Evolutionary conservation across 164 flowering plant genomes (phyloP).

Genomic region (Litsea cubeba): DNA sequence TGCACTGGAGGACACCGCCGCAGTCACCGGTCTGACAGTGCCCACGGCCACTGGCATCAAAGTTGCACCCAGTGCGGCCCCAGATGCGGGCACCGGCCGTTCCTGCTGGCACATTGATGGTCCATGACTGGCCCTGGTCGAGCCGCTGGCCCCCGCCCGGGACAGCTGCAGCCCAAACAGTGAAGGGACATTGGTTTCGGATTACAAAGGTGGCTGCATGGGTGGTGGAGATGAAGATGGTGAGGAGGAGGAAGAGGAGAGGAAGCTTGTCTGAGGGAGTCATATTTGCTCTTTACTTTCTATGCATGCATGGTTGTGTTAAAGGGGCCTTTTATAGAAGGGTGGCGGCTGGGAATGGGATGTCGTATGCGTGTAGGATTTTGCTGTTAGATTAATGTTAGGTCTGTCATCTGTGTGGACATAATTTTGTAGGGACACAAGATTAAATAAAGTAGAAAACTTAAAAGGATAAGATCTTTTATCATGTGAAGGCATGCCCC

Average conservation of each 20-base stretch:
- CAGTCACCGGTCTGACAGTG: constrained; percentile 36
- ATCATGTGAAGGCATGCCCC: too few species aligned
- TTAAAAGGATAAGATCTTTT: too few species aligned
- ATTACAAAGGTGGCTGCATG: constrained; percentile 19
- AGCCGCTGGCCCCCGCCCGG: constrained; percentile 31
- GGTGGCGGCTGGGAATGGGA: too few species aligned
- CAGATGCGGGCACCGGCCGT: constrained; percentile 27
- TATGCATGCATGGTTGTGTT: too few species aligned
- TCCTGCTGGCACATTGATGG: constrained; percentile 10
- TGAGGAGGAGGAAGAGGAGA: background rate
- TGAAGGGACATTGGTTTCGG: constrained; percentile 16
- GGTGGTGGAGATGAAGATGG: background rate
- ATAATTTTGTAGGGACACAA: too few species aligned
- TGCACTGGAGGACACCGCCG: constrained; percentile 25
- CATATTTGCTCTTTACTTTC: too few species aligned
- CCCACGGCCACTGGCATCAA: constrained; percentile 28
- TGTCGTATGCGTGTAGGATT: too few species aligned
- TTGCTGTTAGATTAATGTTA: too few species aligned
- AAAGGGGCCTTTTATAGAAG: too few species aligned
- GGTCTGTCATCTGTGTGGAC: too few species aligned
- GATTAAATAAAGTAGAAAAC: too few species aligned
- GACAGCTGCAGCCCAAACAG: constrained; percentile 22
- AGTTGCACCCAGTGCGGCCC: constrained; percentile 33
- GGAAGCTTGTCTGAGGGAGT: background rate
- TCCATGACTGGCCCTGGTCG: constrained; percentile 19